Base-by-base conservation (phyloP, 2,329 filamentous ascomycete genomes). In the Delphinella strobiligena region DNA sequence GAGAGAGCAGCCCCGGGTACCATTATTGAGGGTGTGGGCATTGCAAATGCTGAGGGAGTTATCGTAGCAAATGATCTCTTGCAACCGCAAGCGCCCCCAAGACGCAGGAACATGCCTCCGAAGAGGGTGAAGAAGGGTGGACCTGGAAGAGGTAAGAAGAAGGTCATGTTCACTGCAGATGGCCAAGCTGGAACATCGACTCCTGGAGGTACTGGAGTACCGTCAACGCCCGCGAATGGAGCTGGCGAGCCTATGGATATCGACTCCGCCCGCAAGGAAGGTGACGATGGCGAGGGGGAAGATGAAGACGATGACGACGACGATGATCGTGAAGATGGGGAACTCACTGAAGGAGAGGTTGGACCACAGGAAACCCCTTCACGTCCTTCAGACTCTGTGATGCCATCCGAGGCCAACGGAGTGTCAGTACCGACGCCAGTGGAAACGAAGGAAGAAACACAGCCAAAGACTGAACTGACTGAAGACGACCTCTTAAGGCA, bases 101-200 rank as follows among this genome's bases (percentile, higher is more conserved):
- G 69, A 54, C 75, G 80, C 54, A 76, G 80, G 44, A 80, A 80
- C 0, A 80, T 80, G 19, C 81, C 82, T 1, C 83, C 83, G 0
- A 87, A 86, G 58, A 80, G 84, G 58, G 93, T 89, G 67, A 69
- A 74, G 45, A 67, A 63, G 35, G 88, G 83, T 59, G 82, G 84
- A 0, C 78, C 82, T 27, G 85, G 85, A 5, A 75, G 86, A 46
- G 84, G 84, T 46, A 89, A 81, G 69, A 83, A 80, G 61, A 85
- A 80, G 56, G 73, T 78, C 31, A 71, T 71, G 45, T 76, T 78
- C 66, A 59, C 54, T 14, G 51, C 68, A 59, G 60, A 62, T 22
- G 55, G 58, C 19, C 58, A 57, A 16, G 67, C 63, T 19, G 58
- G 59, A 17, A 52, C 60, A 1, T 57, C 59, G 32, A 57, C 54